A percentile compares a stretch with the other conserved stretches of the same genome.
Conservation (phyloP, 1,139 yeast genomes). For the Sugiyamaella paludigena region DNA sequence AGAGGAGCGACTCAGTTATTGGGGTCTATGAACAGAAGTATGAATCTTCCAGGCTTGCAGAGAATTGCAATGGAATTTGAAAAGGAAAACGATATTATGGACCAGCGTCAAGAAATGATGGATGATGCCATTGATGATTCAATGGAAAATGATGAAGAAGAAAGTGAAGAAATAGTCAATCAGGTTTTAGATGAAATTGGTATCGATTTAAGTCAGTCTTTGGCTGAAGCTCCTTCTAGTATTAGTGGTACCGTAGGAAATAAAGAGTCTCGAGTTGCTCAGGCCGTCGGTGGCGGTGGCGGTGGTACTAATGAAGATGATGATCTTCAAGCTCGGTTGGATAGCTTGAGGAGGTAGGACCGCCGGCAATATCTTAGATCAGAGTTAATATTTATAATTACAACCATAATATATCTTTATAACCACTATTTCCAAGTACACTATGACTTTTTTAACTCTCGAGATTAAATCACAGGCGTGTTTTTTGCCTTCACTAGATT, state of each 20-base stretch:
- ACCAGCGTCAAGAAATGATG: slow-evolving; percentile 97
- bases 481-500: too few relatives aligned
- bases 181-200: slow-evolving; percentile 96
- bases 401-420: too few relatives aligned
- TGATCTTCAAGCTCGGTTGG: slow-evolving; percentile 84
- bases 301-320: slow-evolving; percentile 57
- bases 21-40: slow-evolving; percentile 80
- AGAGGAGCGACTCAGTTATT: slow-evolving; percentile 85
- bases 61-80: slow-evolving; percentile 95
- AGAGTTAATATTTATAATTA: too few relatives aligned
- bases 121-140: slow-evolving; percentile 97
- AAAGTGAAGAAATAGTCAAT: slow-evolving; percentile 86
- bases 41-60: slow-evolving; percentile 88
- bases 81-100: slow-evolving; percentile 92
- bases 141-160: slow-evolving; percentile 84
- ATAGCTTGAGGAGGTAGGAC: slow-evolving; percentile 64
- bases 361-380: too few relatives aligned
- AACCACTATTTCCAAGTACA: too few relatives aligned
- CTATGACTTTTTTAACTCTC: too few relatives aligned
- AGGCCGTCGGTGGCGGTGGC: slow-evolving; percentile 44
- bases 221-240: slow-evolving; percentile 67
- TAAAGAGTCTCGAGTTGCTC: slow-evolving; percentile 46
- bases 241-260: slow-evolving; percentile 38
- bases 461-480: too few relatives aligned
- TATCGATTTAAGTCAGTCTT: slow-evolving; percentile 66